Evolutionary conservation across 2,329 filamentous ascomycete genomes (phyloP).

Genomic region (Arthrobotrys conoides): DNA sequence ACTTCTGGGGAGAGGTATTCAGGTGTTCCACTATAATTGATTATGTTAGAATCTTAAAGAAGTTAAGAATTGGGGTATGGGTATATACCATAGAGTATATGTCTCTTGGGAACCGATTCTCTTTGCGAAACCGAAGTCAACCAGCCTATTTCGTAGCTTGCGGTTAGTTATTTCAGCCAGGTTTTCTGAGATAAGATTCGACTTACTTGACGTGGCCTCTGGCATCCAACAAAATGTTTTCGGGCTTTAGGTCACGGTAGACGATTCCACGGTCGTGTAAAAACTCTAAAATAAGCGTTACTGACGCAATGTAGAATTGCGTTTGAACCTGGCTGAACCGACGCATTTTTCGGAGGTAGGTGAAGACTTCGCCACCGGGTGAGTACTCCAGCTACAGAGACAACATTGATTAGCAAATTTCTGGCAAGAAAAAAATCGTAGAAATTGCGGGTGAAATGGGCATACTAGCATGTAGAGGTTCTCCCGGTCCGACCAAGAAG

Average conservation of each 20-base stretch:
- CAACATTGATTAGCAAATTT: neutral
- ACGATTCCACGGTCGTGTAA: constrained; percentile 83
- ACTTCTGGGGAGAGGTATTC: constrained; percentile 89
- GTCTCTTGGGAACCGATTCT: constrained; percentile 80
- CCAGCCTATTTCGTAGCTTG: constrained; percentile 72
- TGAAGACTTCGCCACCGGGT: constrained; percentile 82
- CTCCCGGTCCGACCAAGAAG: constrained; percentile 83
- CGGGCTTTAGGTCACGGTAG: constrained; percentile 85
- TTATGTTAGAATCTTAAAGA: neutral
- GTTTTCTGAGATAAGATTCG: neutral
- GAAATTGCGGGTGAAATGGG: constrained; percentile 26
- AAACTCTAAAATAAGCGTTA: constrained; percentile 84
- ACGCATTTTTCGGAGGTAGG: constrained; percentile 81
- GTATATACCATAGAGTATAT: constrained; percentile 77
- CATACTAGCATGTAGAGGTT: constrained; percentile 82
- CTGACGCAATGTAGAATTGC: constrained; percentile 86
- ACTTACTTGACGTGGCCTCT: constrained; percentile 76
- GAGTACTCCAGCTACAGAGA: constrained; percentile 63
- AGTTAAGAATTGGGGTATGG: no score
- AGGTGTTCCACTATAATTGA: constrained; percentile 74
- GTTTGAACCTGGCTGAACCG: constrained; percentile 84
- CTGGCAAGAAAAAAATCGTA: neutral
- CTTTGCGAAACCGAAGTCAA: constrained; percentile 89
- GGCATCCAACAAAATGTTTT: constrained; percentile 83
- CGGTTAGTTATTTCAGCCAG: neutral